Conservation (phyloP, 169 alveolate genomes). For the Plasmodium knowlesi region DNA sequence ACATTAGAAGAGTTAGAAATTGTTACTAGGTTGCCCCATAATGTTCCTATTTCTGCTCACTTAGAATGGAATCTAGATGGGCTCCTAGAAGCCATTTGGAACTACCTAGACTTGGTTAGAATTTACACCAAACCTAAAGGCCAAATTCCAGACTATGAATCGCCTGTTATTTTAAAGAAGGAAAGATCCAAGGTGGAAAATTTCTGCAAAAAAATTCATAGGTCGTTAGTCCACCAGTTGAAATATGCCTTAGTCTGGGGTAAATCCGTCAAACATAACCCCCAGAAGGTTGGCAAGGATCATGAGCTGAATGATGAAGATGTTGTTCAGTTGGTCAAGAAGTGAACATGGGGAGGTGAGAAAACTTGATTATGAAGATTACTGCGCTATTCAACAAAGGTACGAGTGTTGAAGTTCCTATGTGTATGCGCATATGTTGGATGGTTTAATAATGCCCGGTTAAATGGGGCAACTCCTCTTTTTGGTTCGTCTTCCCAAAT, state of each 20-base stretch:
- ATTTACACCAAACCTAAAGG: slow-evolving; percentile 99
- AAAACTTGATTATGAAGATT: neutral
- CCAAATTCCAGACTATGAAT: slow-evolving; percentile 95
- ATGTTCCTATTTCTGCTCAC: slow-evolving; percentile 94
- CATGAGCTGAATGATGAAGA: slow-evolving; percentile 93
- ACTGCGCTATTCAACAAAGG: neutral
- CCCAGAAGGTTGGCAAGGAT: slow-evolving; percentile 96
- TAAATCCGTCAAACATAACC: slow-evolving; percentile 95
- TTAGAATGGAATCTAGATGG: slow-evolving; percentile 97
- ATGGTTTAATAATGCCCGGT: neutral
- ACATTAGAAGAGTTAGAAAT: slow-evolving; percentile 92
- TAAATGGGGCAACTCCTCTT: neutral
- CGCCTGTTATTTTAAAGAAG: slow-evolving; percentile 94
- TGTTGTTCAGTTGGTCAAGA: slow-evolving; percentile 90
- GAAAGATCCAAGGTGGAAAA: slow-evolving; percentile 86
- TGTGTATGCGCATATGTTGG: neutral
- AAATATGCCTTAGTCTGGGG: slow-evolving; percentile 99
- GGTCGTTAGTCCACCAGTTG: slow-evolving; percentile 88
- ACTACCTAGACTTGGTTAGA: slow-evolving; percentile 95
- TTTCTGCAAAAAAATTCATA: slow-evolving; percentile 88
- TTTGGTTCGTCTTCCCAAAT: neutral
- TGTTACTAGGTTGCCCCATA: slow-evolving; percentile 95
- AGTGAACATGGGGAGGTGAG: slow-evolving; percentile 33
- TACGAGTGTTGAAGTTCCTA: neutral
- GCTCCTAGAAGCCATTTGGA: slow-evolving; percentile 97